Percentiles rank a stretch among this genome's conserved stretches.
These are phyloP conservation scores for Colletotrichum australisinense DNA, from an alignment of 2,329 filamentous ascomycete genomes.

Conservation along the genomic window DNA sequence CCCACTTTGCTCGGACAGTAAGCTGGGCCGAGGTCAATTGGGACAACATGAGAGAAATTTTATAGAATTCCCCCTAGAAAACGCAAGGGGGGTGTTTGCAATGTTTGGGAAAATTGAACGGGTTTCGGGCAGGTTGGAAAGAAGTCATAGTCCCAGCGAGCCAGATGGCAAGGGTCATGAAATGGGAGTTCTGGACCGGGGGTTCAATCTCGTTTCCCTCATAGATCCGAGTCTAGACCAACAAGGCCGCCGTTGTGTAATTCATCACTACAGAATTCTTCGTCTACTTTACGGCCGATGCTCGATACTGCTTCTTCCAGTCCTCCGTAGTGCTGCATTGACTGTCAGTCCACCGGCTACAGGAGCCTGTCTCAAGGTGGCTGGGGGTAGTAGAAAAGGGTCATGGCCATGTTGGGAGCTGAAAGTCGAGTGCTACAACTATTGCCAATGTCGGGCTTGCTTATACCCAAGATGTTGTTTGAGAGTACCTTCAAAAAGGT, in stretches of 20 bases:
- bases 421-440: not conserved
- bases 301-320: not conserved
- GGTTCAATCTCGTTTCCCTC: not conserved
- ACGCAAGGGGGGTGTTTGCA: too few relatives aligned
- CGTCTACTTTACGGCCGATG: not conserved
- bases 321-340: too few relatives aligned
- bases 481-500: not conserved
- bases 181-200: not conserved
- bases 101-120: not conserved
- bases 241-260: not conserved
- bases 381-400: too few relatives aligned
- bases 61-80: too few relatives aligned
- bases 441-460: not conserved
- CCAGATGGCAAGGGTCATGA: not conserved
- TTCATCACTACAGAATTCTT: not conserved
- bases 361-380: too few relatives aligned
- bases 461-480: not conserved
- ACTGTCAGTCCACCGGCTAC: too few relatives aligned
- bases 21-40: too few relatives aligned
- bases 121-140: not conserved
- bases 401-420: too few relatives aligned
- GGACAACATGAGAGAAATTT: too few relatives aligned
- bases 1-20: too few relatives aligned
- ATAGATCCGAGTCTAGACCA: not conserved
- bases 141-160: not conserved